These are phyloP conservation scores for Aphanocladium album DNA, from an alignment of 2,329 filamentous ascomycete genomes.

Conservation along the genomic window DNA sequence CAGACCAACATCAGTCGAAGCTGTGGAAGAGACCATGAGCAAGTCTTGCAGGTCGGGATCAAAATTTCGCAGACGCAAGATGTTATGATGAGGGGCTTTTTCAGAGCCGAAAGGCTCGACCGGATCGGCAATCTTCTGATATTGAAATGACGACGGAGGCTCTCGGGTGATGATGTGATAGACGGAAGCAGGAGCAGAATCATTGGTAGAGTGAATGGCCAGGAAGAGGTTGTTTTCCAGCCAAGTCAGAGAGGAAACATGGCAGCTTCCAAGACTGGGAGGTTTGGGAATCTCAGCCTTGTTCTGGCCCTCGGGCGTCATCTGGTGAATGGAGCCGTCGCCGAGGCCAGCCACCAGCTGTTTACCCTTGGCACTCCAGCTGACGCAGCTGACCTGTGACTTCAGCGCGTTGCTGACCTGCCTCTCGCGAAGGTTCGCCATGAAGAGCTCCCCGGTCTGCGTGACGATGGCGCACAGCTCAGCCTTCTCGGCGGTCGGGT, in stretches of 20 bases:
- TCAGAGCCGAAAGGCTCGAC: constrained; percentile 65
- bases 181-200: constrained; percentile 56
- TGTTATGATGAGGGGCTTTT: constrained; percentile 67
- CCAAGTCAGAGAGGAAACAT: constrained; percentile 81
- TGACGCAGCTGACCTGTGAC: constrained; percentile 71
- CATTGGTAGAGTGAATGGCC: constrained; percentile 63
- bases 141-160: constrained; percentile 56
- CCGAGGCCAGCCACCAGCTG: constrained; percentile 82
- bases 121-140: constrained; percentile 70
- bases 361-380: constrained; percentile 92
- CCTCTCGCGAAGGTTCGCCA: constrained; percentile 72
- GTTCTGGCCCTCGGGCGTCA: constrained; percentile 72
- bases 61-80: constrained; percentile 74
- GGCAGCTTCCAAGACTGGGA: constrained; percentile 59
- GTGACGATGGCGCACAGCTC: constrained; percentile 79
- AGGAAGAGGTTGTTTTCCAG: constrained; percentile 84
- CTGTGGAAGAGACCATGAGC: constrained; percentile 76
- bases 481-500: constrained; percentile 68
- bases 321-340: constrained; percentile 74
- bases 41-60: constrained; percentile 75
- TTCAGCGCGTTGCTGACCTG: constrained; percentile 61
- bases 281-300: constrained; percentile 79
- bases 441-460: constrained; percentile 70
- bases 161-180: constrained; percentile 76
- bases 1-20: constrained; percentile 72